Evolutionary conservation across 1,139 yeast genomes (phyloP), one percentile per base, ranked within the genome.

Genomic region (Taiozyma sp.): DNA sequence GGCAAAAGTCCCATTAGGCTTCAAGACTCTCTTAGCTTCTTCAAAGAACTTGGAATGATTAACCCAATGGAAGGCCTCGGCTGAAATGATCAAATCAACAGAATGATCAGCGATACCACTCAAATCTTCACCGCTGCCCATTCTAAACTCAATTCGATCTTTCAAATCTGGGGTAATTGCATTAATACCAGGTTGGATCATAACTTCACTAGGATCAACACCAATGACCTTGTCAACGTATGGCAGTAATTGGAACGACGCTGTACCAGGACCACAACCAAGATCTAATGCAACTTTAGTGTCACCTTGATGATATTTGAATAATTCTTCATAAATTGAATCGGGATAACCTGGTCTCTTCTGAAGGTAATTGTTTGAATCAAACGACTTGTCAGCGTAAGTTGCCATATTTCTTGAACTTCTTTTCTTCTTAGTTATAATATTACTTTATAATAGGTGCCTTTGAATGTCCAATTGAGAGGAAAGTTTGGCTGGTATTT

Each of bases 241-340:
- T 1, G 73, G 57, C 1, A 75, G 63, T 52, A 87, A 65, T 46
- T 82, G 80, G 54, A 77, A 72, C 0, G 95, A 78, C 1, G 87
- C 93, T 56, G 83, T 83, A 1, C 96, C 96, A 0, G 96, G 85
- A 1, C 97, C 97, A 64, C 91, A 83, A 0, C 96, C 97, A 19
- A 87, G 70, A 66, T 90, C 97, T 8, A 88, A 65, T 1, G 81
- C 80, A 36, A 71, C 53, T 1, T 68, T 57, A 1, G 58, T 56
- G 1, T 59, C 51, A n/a, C 70, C 69, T 9, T 57, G 47, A 51
- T 75, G 78, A 57, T 76, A 81, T 1, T 63, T 53, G 8, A 67
- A 55, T n/a, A 87, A 60, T 14, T 69, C 61, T 12, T 72, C 60
- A 60, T 75, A 85, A 58, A 87, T 80, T 2, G 73, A 63, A 0